Evolutionary conservation across 306 rosid species (phyloP).

Genomic region (Inga leiocalycina): DNA sequence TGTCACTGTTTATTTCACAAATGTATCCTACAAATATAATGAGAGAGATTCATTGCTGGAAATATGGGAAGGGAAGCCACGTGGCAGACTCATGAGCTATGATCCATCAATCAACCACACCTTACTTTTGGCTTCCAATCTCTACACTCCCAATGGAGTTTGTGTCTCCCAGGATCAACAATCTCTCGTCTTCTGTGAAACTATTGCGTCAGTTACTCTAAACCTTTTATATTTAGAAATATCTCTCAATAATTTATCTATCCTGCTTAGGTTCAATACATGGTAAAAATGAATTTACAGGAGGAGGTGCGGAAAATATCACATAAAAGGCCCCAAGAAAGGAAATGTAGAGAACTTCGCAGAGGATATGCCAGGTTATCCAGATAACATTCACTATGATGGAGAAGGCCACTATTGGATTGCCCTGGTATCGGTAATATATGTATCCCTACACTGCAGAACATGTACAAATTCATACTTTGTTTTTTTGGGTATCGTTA

Average conservation of each 20-base stretch:
- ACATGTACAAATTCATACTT: too few species aligned
- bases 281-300: not conserved
- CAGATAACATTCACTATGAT: not conserved
- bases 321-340: not conserved
- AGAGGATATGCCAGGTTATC: not conserved
- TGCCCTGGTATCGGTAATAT: constrained; percentile 21
- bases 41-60: constrained; percentile 29
- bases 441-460: too few species aligned
- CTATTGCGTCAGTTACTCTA: not conserved
- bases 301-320: not conserved
- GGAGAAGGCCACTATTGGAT: constrained; percentile 13
- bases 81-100: constrained; percentile 67
- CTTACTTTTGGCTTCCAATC: constrained; percentile 45
- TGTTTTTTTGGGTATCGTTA: too few species aligned
- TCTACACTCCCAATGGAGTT: constrained; percentile 69
- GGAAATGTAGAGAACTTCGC: not conserved
- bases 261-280: too few species aligned
- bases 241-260: too few species aligned
- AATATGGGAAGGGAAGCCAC: constrained; percentile 56
- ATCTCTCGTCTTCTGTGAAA: constrained; percentile 63
- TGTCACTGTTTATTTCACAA: constrained; percentile 76
- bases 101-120: constrained; percentile 58
- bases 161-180: constrained; percentile 62
- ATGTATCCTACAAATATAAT: constrained; percentile 58
- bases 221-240: too few species aligned